A percentile compares a stretch with the other conserved stretches of the same genome.
These are phyloP conservation scores for Psilocybe azurescens DNA, from an alignment of 768 basidiomycete species.

Conservation along the genomic window DNA sequence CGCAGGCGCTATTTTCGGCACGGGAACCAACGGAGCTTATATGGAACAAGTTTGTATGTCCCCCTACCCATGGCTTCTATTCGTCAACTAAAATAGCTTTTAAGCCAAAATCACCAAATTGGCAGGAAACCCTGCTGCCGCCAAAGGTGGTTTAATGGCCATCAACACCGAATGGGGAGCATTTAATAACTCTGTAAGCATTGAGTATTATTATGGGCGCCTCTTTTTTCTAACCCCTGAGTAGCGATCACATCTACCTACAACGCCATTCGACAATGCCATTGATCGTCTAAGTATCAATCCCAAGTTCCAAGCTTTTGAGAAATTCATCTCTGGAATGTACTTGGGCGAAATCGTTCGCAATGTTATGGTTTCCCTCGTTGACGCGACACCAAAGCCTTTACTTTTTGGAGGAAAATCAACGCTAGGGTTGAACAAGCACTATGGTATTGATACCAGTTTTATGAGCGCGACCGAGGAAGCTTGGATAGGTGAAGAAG, in stretches of 20 bases:
- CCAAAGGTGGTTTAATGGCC: conserved; percentile 82
- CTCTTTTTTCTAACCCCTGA: not conserved
- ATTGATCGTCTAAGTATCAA: conserved; percentile 96
- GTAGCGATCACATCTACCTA: conserved; percentile 82
- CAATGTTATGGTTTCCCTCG: conserved; percentile 79
- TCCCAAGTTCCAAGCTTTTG: conserved; percentile 90
- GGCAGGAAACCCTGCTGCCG: conserved; percentile 60
- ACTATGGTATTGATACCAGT: conserved; percentile 96
- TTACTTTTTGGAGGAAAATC: conserved; percentile 84
- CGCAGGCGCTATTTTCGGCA: conserved; percentile 93
- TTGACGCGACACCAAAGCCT: conserved; percentile 75
- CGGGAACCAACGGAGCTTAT: conserved; percentile 98
- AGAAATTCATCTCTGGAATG: conserved; percentile 99
- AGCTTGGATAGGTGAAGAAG: conserved; percentile 63
- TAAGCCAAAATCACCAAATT: conserved; percentile 83
- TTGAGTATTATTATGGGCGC: not conserved
- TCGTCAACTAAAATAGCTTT: not conserved
- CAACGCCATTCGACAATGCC: conserved; percentile 89
- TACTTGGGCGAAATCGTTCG: conserved; percentile 96
- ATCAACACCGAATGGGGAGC: conserved; percentile 99
- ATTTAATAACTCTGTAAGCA: conserved; percentile 88
- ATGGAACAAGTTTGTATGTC: conserved; percentile 75
- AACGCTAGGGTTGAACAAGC: conserved; percentile 75
- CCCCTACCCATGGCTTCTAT: not conserved
- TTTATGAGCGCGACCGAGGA: conserved; percentile 84